Base-by-base conservation (phyloP, 208 protist species). In the Leptomonas pyrrhocoris region DNA sequence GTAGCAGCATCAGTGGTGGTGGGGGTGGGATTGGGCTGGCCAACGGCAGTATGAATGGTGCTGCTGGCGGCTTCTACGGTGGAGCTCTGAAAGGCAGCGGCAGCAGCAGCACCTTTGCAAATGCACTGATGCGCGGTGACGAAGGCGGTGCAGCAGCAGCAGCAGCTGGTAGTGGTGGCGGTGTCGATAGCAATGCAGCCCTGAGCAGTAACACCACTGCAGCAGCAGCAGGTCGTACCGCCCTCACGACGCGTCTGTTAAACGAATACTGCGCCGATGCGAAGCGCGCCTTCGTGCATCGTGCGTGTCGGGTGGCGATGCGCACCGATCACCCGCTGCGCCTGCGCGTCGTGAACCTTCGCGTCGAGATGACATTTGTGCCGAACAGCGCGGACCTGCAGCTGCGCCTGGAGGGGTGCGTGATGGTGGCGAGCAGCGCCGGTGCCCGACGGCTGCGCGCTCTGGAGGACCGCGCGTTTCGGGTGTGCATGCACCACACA, bases 191-290 rank as follows among this genome's bases (percentile, higher is more conserved):
- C 42, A 53, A 49, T n/a, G 55, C 16, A 13, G 48, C 38, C 18
- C 27, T 54, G 23, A 40, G 61, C 6, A 34, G 19, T 8, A 49
- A 8, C 19, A 55, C 15, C 15, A 27, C 38, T 9, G 21, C 40
- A 19, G 51, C 60, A 25, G n/a, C 61, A 67, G 77, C 63, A 18
- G 72, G 64, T 36, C 57, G 64, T 49, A 74, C 68, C 55, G 68
- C 64, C 16, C 73, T 85, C 30, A 83, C 85, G 6, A 89, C 79
- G 19, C 77, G 79, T 1, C 73, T 75, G 19, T 62, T 96, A 40
- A 94, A 90, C 50, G 80, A 92, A 27, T 96, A 89, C 79, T 88
- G 84, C 68, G 89, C 83, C 25, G 80, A 96, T 51, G 89, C 92
- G 9, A 89, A 92, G 73, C 79, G 84, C 2, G 85, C 87, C 51